Percentiles rank a stretch among this genome's conserved stretches.
Conservation (phyloP, 306 rosid genomes). For the Inga laurina region DNA sequence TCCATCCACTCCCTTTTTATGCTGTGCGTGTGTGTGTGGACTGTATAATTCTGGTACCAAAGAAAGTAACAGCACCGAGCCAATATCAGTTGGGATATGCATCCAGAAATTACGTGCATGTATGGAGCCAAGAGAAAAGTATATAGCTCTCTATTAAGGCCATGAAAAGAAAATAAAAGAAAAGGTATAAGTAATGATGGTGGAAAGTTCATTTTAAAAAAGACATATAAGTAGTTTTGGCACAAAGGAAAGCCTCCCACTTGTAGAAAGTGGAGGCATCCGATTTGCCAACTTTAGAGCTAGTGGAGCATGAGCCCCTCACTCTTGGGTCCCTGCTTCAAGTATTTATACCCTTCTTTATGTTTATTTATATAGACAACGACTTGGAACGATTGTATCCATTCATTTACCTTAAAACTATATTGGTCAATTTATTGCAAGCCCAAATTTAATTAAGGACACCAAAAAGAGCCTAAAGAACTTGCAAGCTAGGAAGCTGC, state of each 20-base stretch:
- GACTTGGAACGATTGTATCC: neutral
- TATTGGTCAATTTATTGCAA: neutral
- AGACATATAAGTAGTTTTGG: neutral
- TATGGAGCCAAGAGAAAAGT: neutral
- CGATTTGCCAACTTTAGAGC: conserved; percentile 16
- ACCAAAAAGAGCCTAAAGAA: neutral
- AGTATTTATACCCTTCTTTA: neutral
- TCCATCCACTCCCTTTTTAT: no score
- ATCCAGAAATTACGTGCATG: neutral
- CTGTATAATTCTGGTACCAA: neutral
- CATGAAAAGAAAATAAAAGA: neutral
- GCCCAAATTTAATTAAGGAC: neutral
- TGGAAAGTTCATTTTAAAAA: neutral
- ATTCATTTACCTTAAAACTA: neutral
- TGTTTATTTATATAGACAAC: neutral
- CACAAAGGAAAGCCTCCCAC: conserved; percentile 21
- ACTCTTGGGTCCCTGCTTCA: neutral
- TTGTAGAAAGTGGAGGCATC: conserved; percentile 24
- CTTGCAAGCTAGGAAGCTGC: neutral
- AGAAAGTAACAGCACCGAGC: neutral
- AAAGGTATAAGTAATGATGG: neutral
- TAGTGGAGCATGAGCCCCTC: neutral
- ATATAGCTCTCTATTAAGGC: neutral
- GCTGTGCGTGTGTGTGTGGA: no score
- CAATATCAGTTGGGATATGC: neutral